Percentiles rank a stretch among this genome's conserved stretches.
Conservation (phyloP, 2,329 filamentous ascomycete species). For the Trichoderma afroharzianum region DNA sequence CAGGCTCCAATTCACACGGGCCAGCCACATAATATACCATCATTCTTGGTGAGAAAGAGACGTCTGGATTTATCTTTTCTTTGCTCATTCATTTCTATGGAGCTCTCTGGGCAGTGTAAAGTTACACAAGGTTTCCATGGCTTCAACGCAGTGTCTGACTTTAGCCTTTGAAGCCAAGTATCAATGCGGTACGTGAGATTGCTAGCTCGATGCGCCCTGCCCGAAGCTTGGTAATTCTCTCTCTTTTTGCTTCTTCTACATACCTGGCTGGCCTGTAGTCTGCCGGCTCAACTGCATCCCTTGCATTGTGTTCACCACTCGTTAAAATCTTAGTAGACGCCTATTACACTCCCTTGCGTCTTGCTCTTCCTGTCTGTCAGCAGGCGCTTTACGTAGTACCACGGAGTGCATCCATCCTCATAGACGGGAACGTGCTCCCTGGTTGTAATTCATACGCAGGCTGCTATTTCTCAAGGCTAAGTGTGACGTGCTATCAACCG, state of each 20-base stretch:
- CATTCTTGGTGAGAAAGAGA: neutral
- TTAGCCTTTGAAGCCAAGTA: neutral
- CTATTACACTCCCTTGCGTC: neutral
- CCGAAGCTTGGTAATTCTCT: neutral
- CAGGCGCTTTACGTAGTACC: neutral
- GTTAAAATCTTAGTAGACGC: neutral
- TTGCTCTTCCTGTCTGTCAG: neutral
- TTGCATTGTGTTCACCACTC: neutral
- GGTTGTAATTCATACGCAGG: neutral
- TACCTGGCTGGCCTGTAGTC: neutral
- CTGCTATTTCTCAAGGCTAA: neutral
- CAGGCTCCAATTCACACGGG: neutral
- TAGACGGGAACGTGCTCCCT: neutral
- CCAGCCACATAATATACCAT: neutral
- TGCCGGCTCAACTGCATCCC: neutral
- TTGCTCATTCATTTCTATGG: neutral
- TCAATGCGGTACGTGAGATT: neutral
- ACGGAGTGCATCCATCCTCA: neutral
- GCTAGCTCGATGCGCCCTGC: neutral
- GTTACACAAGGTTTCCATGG: neutral
- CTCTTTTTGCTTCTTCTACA: neutral
- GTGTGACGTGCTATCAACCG: neutral
- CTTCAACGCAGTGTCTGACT: neutral
- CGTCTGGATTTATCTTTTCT: neutral
- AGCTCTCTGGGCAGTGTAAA: neutral